A percentile compares a stretch with the other conserved stretches of the same genome.
These are phyloP conservation scores for Colletotrichum horii DNA, from an alignment of 2,329 filamentous ascomycete species.

Conservation along the genomic window DNA sequence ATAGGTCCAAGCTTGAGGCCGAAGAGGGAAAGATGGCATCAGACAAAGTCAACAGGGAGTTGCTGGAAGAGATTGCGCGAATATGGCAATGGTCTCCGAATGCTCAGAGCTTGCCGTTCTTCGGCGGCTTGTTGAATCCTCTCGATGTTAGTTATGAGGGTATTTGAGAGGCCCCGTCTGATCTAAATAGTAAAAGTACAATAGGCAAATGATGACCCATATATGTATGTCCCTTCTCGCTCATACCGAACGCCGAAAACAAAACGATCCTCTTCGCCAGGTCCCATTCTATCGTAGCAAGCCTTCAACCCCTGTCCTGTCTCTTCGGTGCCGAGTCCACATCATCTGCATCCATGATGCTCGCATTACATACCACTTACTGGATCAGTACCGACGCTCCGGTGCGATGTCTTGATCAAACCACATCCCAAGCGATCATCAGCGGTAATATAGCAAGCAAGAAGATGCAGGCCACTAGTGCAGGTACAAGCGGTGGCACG, in stretches of 20 bases:
- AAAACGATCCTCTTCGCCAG: neutral
- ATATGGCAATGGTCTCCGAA: constrained; percentile 2
- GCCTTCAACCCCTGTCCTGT: neutral
- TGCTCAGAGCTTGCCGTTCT: neutral
- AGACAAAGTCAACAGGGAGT: neutral
- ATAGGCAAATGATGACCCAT: neutral
- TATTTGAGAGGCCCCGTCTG: neutral
- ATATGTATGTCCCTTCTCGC: neutral
- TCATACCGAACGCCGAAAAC: neutral
- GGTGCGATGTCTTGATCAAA: neutral
- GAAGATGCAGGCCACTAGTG: constrained; percentile 7
- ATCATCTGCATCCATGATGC: neutral
- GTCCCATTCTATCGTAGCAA: neutral
- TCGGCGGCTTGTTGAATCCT: neutral
- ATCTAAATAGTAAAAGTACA: neutral
- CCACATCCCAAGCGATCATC: constrained; percentile 1
- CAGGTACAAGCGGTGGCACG: constrained; percentile 9
- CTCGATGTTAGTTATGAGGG: neutral
- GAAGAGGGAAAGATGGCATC: neutral
- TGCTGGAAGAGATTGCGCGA: constrained; percentile 2
- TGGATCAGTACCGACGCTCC: neutral
- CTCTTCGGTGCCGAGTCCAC: neutral
- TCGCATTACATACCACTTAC: neutral
- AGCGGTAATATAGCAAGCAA: constrained; percentile 4
- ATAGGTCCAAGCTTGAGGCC: neutral